These are phyloP conservation scores for Kodamaea sp. DNA, from an alignment of 1,139 yeast genomes.

Conservation along the genomic window DNA sequence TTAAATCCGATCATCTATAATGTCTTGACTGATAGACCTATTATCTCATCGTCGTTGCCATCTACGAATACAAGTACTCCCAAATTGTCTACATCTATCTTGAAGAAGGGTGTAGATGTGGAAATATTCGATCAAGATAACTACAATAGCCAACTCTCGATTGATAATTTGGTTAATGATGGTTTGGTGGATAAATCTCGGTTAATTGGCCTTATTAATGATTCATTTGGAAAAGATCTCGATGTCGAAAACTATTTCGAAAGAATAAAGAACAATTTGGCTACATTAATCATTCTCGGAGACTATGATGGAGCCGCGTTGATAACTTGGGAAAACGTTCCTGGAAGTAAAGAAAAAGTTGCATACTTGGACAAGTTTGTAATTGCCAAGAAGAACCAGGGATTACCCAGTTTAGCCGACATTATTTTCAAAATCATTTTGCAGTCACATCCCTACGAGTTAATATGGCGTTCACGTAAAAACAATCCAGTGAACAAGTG, in stretches of 20 bases:
- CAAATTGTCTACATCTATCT: constrained; percentile 69
- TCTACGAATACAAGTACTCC: constrained; percentile 67
- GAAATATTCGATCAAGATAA: constrained; percentile 43
- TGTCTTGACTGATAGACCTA: constrained; percentile 85
- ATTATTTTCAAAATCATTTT: constrained; percentile 81
- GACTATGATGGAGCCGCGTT: constrained; percentile 96
- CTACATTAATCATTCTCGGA: constrained; percentile 82
- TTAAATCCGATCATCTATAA: constrained; percentile 85
- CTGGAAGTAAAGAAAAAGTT: constrained; percentile 22
- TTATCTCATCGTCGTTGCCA: constrained; percentile 91
- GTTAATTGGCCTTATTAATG: constrained; percentile 65
- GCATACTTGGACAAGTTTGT: constrained; percentile 94
- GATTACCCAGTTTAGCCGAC: constrained; percentile 92
- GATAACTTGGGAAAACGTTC: constrained; percentile 66
- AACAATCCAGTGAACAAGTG: constrained; percentile 92
- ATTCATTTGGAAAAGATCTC: constrained; percentile 74
- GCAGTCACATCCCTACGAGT: constrained; percentile 67
- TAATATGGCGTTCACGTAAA: constrained; percentile 87
- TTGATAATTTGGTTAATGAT: constrained; percentile 44
- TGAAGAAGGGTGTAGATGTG: constrained; percentile 77
- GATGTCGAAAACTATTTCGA: constrained; percentile 63
- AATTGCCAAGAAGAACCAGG: constrained; percentile 78
- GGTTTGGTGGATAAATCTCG: constrained; percentile 57
- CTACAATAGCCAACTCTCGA: constrained; percentile 36
- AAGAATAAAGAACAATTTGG: constrained; percentile 65